Conservation (phyloP, 331 rosid genomes). For the Stylosanthes scabra region DNA sequence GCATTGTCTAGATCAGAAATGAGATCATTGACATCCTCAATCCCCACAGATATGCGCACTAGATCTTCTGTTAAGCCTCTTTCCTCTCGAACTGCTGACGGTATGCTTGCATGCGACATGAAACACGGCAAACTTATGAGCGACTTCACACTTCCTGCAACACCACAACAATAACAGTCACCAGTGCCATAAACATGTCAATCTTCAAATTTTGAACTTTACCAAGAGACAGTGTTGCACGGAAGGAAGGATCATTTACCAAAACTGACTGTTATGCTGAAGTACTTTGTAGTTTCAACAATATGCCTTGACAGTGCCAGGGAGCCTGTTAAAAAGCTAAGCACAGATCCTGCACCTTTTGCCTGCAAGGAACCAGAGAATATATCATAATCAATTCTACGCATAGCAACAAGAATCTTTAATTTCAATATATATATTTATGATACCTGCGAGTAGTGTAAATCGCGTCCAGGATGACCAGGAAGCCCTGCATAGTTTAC, state of each 20-base stretch:
- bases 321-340: constrained; percentile 92
- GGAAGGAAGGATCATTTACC: constrained; percentile 57
- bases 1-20: constrained; percentile 78
- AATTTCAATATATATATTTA: constrained; percentile 22
- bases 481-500: constrained; percentile 85
- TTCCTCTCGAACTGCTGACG: constrained; percentile 77
- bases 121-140: constrained; percentile 89
- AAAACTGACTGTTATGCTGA: constrained; percentile 92
- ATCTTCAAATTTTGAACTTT: too few relatives aligned
- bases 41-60: constrained; percentile 90
- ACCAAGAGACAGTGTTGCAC: too few relatives aligned
- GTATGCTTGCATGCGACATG: constrained; percentile 97
- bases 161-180: neutral
- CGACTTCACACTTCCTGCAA: constrained; percentile 83
- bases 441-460: constrained; percentile 89
- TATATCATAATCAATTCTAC: neutral
- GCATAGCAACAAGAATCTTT: constrained; percentile 28
- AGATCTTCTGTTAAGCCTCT: constrained; percentile 96
- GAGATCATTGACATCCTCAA: constrained; percentile 87
- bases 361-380: constrained; percentile 58
- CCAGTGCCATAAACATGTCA: neutral
- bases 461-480: constrained; percentile 72
- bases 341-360: constrained; percentile 92
- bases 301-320: constrained; percentile 85
- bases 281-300: constrained; percentile 86